A percentile compares a stretch with the other conserved stretches of the same genome.
Conservation (phyloP, 306 rosid genomes). For the Astragalus membranaceus region DNA sequence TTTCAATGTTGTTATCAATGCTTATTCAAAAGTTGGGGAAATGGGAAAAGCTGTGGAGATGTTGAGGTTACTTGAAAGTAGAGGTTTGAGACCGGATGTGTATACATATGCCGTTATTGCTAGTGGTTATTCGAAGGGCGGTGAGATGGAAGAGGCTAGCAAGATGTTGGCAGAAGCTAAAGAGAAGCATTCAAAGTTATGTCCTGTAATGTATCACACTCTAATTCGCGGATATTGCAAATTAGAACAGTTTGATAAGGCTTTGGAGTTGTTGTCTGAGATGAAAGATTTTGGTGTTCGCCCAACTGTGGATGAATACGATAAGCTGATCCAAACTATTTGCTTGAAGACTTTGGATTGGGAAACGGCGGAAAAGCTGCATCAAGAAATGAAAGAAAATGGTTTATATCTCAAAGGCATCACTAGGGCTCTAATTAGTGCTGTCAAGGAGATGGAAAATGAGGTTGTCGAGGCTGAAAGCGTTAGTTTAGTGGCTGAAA, state of each 20-base stretch:
- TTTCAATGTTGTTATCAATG: conserved; percentile 62
- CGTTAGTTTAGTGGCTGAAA: conserved; percentile 17
- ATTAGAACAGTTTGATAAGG: conserved; percentile 64
- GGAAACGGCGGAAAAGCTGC: conserved; percentile 67
- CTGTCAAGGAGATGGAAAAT: conserved; percentile 69
- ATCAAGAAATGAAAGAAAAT: conserved; percentile 67
- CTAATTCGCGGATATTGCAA: conserved; percentile 78
- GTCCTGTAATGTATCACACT: conserved; percentile 61
- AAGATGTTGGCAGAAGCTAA: conserved; percentile 58
- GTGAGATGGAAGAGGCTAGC: conserved; percentile 77
- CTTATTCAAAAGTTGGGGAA: conserved; percentile 52
- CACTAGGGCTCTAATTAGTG: conserved; percentile 59
- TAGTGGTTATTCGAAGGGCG: conserved; percentile 64
- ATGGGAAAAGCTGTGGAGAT: conserved; percentile 53
- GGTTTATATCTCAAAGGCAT: conserved; percentile 67
- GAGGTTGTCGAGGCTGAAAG: conserved; percentile 37
- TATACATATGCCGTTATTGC: conserved; percentile 62
- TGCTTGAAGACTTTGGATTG: conserved; percentile 81
- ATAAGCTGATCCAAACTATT: conserved; percentile 74
- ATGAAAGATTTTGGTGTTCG: conserved; percentile 64
- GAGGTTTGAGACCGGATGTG: conserved; percentile 85
- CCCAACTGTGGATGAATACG: conserved; percentile 58
- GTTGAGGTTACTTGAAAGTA: conserved; percentile 54
- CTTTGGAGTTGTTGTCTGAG: conserved; percentile 59
- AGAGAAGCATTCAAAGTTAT: conserved; percentile 50